Percentiles rank a stretch among this genome's conserved stretches.
phyloP scores from a whole-genome alignment of 2,329 filamentous ascomycete genomes.

The Hymenoscyphus albidus region DNA sequence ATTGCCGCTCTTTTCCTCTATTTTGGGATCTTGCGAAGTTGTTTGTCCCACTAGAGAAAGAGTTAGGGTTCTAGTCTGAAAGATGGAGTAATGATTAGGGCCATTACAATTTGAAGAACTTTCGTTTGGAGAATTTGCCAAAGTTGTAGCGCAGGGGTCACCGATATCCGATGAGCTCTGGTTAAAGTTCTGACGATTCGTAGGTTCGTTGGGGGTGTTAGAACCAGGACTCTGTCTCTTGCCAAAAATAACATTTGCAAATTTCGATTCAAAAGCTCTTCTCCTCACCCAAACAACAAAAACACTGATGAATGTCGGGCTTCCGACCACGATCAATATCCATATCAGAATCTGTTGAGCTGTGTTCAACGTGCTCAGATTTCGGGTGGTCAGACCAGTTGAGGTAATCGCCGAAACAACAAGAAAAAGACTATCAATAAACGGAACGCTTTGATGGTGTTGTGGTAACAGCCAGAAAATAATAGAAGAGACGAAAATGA shows the following conservation, averaged over 20 bases:
- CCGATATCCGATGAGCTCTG: background rate
- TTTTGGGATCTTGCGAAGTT: background rate
- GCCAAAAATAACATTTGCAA: slow-evolving; percentile 33
- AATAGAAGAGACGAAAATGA: slow-evolving; percentile 51
- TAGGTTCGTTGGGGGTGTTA: background rate
- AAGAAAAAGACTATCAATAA: slow-evolving; percentile 62
- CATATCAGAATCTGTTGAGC: slow-evolving; percentile 67
- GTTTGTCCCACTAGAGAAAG: background rate
- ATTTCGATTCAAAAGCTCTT: slow-evolving; percentile 58
- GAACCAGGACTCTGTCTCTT: background rate
- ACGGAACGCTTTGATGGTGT: slow-evolving; percentile 49
- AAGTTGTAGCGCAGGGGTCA: background rate
- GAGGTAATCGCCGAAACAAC: slow-evolving; percentile 64
- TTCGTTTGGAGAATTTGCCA: background rate
- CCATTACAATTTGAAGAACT: background rate
- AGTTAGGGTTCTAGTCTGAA: background rate
- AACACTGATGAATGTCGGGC: slow-evolving; percentile 64
- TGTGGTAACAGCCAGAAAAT: slow-evolving; percentile 59
- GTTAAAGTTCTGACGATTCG: background rate
- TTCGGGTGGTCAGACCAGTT: slow-evolving; percentile 64
- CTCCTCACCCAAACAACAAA: slow-evolving; percentile 59
- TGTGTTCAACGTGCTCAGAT: slow-evolving; percentile 59
- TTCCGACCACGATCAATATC: slow-evolving; percentile 61
- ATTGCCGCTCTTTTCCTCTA: background rate
- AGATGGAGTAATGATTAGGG: background rate